phyloP scores from a whole-genome alignment of 1,139 yeast genomes.

The Saccharomyces pastorianus region DNA sequence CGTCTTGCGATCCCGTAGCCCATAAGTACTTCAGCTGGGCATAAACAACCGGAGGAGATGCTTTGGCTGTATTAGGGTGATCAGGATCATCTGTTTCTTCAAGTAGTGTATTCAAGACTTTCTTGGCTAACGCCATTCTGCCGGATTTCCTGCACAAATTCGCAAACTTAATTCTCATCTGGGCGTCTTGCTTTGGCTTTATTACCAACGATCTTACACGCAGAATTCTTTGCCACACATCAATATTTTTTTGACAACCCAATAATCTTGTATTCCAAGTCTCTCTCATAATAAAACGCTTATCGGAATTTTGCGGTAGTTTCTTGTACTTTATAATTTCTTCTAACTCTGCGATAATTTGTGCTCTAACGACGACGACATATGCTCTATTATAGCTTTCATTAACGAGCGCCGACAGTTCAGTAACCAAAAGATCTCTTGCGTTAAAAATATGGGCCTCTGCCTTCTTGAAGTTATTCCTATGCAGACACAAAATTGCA shows the following conservation, averaged over 20 bases:
- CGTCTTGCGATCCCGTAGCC: slow-evolving; percentile 86
- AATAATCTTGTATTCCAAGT: slow-evolving; percentile 91
- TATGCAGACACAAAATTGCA: slow-evolving; percentile 78
- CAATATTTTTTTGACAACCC: slow-evolving; percentile 95
- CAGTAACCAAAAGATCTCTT: slow-evolving; percentile 82
- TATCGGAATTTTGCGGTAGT: slow-evolving; percentile 74
- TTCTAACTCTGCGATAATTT: slow-evolving; percentile 92
- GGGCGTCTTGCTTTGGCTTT: slow-evolving; percentile 94
- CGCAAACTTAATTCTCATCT: slow-evolving; percentile 97
- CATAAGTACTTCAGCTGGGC: slow-evolving; percentile 95
- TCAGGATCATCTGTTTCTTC: slow-evolving; percentile 42
- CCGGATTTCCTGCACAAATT: slow-evolving; percentile 92
- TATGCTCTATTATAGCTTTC: slow-evolving; percentile 97
- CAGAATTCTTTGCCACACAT: slow-evolving; percentile 94
- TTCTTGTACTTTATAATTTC: slow-evolving; percentile 87
- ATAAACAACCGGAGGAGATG: slow-evolving; percentile 93
- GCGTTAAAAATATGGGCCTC: slow-evolving; percentile 72
- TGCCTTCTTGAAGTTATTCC: slow-evolving; percentile 81
- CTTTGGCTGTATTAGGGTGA: slow-evolving; percentile 58
- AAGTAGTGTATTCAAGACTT: slow-evolving; percentile 69
- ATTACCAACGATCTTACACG: slow-evolving; percentile 90
- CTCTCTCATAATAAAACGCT: slow-evolving; percentile 67
- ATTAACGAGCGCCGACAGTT: slow-evolving; percentile 86
- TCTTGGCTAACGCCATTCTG: slow-evolving; percentile 84
- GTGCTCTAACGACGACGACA: slow-evolving; percentile 92